Conservation (phyloP, 139 green algal genomes). For the Chlamydomonas asymmetrica region DNA sequence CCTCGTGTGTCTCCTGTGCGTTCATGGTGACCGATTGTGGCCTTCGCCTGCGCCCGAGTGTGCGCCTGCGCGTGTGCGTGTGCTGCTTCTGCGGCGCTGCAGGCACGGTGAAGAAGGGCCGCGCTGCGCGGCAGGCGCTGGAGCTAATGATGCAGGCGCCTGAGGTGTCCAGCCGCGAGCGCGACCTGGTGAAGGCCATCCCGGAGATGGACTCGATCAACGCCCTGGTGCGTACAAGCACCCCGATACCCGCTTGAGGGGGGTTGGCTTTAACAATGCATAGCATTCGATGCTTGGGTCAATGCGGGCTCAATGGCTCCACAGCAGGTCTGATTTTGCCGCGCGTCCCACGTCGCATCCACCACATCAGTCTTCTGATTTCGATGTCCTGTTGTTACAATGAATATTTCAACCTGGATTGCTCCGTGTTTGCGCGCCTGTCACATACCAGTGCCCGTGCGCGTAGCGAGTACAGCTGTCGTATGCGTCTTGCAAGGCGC, state of each 20-base stretch:
- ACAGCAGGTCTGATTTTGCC: background rate
- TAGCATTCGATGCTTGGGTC: background rate
- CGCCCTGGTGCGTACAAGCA: constrained; percentile 72
- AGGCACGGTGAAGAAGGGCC: constrained; percentile 91
- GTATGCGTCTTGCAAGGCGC: background rate
- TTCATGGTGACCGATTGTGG: too few species aligned
- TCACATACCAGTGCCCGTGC: background rate
- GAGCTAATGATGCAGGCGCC: constrained; percentile 69
- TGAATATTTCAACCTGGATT: background rate
- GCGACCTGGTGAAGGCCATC: constrained; percentile 69
- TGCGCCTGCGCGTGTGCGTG: too few species aligned
- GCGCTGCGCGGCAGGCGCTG: constrained; percentile 72
- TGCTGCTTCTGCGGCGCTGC: too few species aligned
- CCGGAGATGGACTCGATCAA: constrained; percentile 85
- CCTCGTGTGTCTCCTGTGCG: too few species aligned
- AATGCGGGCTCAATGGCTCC: background rate
- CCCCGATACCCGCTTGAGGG: too few species aligned
- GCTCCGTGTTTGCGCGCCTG: background rate
- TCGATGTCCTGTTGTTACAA: background rate
- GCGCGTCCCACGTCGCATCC: background rate
- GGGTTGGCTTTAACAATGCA: too few species aligned
- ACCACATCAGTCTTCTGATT: background rate
- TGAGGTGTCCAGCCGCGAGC: constrained; percentile 45
- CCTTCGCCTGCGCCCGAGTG: too few species aligned
- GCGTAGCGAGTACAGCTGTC: background rate